Percentiles rank a stretch among this genome's conserved stretches.
These are phyloP conservation scores for Gnomoniopsis sp. DNA, from an alignment of 2,329 filamentous ascomycete species.

Conservation along the genomic window DNA sequence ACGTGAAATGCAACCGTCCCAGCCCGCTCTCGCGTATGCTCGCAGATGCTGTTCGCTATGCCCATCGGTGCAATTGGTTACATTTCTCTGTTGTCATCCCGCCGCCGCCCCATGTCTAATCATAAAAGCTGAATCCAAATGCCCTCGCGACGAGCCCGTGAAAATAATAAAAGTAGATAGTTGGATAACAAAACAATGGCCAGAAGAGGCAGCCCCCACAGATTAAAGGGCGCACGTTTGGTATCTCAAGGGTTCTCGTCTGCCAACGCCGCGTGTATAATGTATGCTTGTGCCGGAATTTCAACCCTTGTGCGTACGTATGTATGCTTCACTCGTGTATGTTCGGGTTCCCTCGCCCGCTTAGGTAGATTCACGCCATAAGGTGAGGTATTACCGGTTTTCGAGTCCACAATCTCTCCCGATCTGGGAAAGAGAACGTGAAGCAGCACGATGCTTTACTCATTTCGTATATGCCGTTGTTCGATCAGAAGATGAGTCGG, in stretches of 20 bases:
- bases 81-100: background rate
- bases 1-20: background rate
- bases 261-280: constrained; percentile 21
- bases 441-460: background rate
- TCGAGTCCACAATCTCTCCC: background rate
- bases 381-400: constrained; percentile 8
- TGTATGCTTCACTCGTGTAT: constrained; percentile 12
- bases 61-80: background rate
- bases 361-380: background rate
- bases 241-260: constrained; percentile 23
- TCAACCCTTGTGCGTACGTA: constrained; percentile 8
- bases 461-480: constrained; percentile 1
- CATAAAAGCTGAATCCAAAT: background rate
- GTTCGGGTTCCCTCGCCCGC: constrained; percentile 1
- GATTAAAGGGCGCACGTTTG: constrained; percentile 20
- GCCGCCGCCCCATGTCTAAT: background rate
- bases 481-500: constrained; percentile 42
- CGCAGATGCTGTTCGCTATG: background rate
- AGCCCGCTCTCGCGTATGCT: background rate
- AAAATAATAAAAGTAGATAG: background rate
- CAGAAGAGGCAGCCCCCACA: constrained; percentile 10
- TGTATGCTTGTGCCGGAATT: background rate
- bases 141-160: background rate
- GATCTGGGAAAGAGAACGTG: background rate
- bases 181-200: constrained; percentile 11